Conservation (phyloP, 495 filamentous ascomycete species). For the Neurospora sp. region DNA sequence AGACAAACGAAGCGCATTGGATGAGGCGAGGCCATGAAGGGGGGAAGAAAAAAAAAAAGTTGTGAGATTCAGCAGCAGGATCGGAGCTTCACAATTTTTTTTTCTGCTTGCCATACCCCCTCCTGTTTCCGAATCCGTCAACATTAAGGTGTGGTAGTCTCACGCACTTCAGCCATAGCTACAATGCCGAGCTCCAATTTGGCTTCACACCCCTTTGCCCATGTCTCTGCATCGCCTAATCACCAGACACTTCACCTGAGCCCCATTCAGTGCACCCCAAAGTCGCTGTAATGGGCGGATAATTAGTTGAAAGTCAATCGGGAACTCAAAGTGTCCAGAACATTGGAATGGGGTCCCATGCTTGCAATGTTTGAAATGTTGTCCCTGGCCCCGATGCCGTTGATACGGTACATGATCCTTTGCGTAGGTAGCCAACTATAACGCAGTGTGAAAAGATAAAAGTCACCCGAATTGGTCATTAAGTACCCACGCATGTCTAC, state of each 20-base stretch:
- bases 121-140: neutral
- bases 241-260: neutral
- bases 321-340: neutral
- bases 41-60: neutral
- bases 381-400: neutral
- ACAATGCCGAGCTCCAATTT: conserved; percentile 1
- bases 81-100: neutral
- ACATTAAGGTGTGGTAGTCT: neutral
- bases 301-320: neutral
- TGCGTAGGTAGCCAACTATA: neutral
- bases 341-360: neutral
- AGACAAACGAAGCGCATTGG: neutral
- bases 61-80: neutral
- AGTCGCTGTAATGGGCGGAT: neutral
- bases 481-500: neutral
- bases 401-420: neutral
- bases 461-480: neutral
- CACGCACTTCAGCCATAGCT: neutral
- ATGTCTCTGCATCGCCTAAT: conserved; percentile 3
- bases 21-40: neutral
- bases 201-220: neutral
- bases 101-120: neutral
- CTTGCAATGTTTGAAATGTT: neutral
- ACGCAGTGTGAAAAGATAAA: neutral
- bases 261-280: neutral